Base-by-base conservation (phyloP, 495 filamentous ascomycete genomes). In the Cryomyces antarcticus region DNA sequence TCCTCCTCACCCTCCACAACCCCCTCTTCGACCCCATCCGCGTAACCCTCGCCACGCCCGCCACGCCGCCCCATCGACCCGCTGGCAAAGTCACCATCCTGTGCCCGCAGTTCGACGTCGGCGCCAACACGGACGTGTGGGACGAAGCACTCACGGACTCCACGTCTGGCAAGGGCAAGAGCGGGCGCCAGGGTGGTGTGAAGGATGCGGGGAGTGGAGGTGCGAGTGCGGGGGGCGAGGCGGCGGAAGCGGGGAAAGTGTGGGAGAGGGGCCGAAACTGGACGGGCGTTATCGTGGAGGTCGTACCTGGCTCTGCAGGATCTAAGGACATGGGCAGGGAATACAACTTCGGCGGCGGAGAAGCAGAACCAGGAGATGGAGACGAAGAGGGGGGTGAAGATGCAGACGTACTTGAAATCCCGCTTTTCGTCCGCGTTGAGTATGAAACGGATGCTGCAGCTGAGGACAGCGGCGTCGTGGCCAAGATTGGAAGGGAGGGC, bases 251-350 rank as follows among this genome's bases (percentile, higher is more conserved):
- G 5, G 89, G 89, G 11, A 95, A 95, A 59, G 76, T 97, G 28
- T 97, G 84, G 83, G 84, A 95, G 46, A 71, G 77, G 46, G 87
- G 87, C 0, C 67, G 88, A n/a, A 97, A 95, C 55, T 94, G 85
- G 83, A 87, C 85, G 2, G 82, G 72, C 38, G 78, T 97, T 5
- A 80, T 95, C 5, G 64, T 97, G 11, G 89, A 97, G 57, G 79
- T 97, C 7, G 71, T 93, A 5, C 84, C 86, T 5, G 80, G 81
- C 0, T 1, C 17, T 24, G 17, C 17, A 24, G 17, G 17, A 24
- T 24, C 17, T 24, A 24, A 2, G 2, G 17, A 24, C 2, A 2
- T 2, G 17, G 17, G 17, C 17, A 24, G 17, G 17, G 17, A 24
- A 2, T 24, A 24, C 17, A 24, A 2, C 17, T 60, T 58, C 24